Evolutionary conservation across 1,284 basidiomycete species (phyloP).

Genomic region (Psilocybe mexicana): DNA sequence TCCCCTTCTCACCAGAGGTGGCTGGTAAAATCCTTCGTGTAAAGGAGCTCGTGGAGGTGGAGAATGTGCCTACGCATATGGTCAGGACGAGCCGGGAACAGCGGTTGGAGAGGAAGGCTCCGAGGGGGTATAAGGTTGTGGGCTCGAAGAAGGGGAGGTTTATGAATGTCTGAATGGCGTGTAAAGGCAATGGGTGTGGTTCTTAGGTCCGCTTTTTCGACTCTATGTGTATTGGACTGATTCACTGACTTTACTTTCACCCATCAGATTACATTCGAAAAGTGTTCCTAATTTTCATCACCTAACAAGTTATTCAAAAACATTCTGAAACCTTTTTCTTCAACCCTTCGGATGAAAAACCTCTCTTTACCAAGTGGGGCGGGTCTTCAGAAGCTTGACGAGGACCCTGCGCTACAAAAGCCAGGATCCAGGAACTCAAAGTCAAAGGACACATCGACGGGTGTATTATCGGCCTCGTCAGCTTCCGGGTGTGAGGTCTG

Average conservation of each 20-base stretch:
- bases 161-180: slow-evolving; percentile 27
- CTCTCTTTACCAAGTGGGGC: too few species aligned
- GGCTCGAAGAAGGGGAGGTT: slow-evolving; percentile 32
- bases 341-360: not conserved
- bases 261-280: not conserved
- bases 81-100: slow-evolving; percentile 70
- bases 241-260: not conserved
- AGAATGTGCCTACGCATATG: slow-evolving; percentile 68
- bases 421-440: too few species aligned
- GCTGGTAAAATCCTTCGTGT: slow-evolving; percentile 83
- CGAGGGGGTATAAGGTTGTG: slow-evolving; percentile 64
- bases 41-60: slow-evolving; percentile 86
- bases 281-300: too few species aligned
- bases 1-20: slow-evolving; percentile 66
- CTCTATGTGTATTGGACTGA: not conserved
- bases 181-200: not conserved
- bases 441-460: too few species aligned
- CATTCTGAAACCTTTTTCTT: too few species aligned
- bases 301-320: too few species aligned
- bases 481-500: too few species aligned
- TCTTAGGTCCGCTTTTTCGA: not conserved
- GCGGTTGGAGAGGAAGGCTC: slow-evolving; percentile 60
- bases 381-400: too few species aligned
- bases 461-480: too few species aligned
- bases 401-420: too few species aligned